A percentile compares a stretch with the other conserved stretches of the same genome.
phyloP scores from a whole-genome alignment of 139 green algal species.

The Penium margaritaceum region DNA sequence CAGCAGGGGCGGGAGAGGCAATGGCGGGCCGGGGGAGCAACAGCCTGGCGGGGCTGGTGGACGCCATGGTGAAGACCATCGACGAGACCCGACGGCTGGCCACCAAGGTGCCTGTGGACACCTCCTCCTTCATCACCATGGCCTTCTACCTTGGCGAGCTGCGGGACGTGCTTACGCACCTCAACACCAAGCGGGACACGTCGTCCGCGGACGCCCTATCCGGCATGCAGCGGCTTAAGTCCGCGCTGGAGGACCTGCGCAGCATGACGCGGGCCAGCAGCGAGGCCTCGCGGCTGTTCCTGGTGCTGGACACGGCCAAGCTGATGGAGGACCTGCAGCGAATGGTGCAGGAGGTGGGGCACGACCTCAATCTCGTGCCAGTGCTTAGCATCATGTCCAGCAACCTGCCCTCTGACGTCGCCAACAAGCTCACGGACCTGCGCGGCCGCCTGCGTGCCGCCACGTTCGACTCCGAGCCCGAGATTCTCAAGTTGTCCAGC shows the following conservation, averaged over 20 bases:
- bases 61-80: conserved; percentile 14
- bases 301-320: conserved; percentile 24
- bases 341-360: conserved; percentile 28
- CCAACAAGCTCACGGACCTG: conserved; percentile 12
- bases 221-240: conserved; percentile 15
- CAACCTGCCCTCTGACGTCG: conserved; percentile 2
- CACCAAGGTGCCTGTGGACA: conserved; percentile 11
- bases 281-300: conserved; percentile 7
- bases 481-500: background rate
- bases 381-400: conserved; percentile 15
- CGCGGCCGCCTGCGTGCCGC: conserved; percentile 12
- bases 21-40: no score
- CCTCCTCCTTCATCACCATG: conserved; percentile 14
- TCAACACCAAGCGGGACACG: conserved; percentile 21
- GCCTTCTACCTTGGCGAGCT: conserved; percentile 32
- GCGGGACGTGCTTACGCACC: conserved; percentile 8
- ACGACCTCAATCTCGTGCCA: conserved; percentile 22
- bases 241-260: background rate
- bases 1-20: no score
- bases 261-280: conserved; percentile 1
- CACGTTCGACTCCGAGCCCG: conserved; percentile 15
- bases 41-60: background rate
- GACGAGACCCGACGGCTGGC: background rate
- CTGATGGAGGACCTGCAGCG: conserved; percentile 21
- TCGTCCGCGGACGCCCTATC: background rate